Base-by-base conservation (phyloP, 805 yeast genomes). In the Priceomyces medius region DNA sequence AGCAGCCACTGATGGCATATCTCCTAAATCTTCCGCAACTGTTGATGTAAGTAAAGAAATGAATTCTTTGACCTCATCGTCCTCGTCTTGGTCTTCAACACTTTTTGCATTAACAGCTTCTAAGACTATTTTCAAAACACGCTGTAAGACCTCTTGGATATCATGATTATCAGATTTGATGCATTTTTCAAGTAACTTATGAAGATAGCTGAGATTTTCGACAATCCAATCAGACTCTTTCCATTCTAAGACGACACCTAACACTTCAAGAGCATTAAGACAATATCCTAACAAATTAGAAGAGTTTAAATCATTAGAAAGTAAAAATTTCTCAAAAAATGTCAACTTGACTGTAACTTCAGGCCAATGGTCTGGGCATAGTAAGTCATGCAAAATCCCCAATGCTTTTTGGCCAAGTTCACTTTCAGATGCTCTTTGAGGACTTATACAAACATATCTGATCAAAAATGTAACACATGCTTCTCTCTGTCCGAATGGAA, bases 401-500 rank as follows among this genome's bases (percentile, higher is more conserved):
- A 93, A 63, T 0, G 96, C 93, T 35, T 88, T 78, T 43, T 82
- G 82, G 10, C 96, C 95, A 3, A 88, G 64, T 41, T 85, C 89
- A 51, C 81, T 81, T 47, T 89, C 96, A 0, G 93, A 79, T 0
- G 91, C 89, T 47, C 93, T 74, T 44, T 85, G 90, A 2, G 87
- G 87, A 42, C 88, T 82, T 31, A 89, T 80, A 60, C 98, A 90
- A 9, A 90, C 83, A 53, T 86, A 89, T 40, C 98, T 71, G 37
- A 91, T 85, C 53, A 93, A 70, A 59, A 87, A 90, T 0, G 96
- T 88, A 16, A 91, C 81, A 55, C 95, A 88, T 0, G 96, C 88
- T 57, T 93, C 98, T 31, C 95, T 71, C 54, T 87, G 88, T 17
- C 83, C 79, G 44, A 83, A 76, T 1, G 97, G 93, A 36, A 86